Evolutionary conservation across 1,284 basidiomycete species (phyloP).

Genomic region (Ceratobasidium sp.): DNA sequence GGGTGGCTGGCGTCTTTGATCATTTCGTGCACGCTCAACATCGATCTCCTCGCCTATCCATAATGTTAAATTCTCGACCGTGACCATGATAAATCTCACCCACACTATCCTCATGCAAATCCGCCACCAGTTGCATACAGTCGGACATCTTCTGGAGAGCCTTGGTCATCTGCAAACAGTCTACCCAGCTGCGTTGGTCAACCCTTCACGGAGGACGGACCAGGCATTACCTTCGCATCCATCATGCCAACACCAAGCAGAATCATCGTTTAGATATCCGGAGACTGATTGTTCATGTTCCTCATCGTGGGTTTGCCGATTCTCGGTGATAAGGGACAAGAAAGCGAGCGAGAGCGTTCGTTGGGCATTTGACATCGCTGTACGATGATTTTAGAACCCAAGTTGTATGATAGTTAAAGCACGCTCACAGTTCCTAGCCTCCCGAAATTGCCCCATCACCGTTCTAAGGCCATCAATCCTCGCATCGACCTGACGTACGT

Average conservation of each 20-base stretch:
- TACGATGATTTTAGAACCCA: slow-evolving; percentile 2
- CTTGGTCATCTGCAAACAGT: slow-evolving; percentile 76
- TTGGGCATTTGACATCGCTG: slow-evolving; percentile 77
- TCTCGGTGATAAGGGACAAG: slow-evolving; percentile 67
- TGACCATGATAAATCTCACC: slow-evolving; percentile 48
- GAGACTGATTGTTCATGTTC: slow-evolving; percentile 52
- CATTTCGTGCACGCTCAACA: slow-evolving; percentile 74
- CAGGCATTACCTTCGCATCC: slow-evolving; percentile 63
- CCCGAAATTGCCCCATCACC: slow-evolving; percentile 66
- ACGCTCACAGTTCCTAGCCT: slow-evolving; percentile 67
- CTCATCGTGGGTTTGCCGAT: slow-evolving; percentile 55
- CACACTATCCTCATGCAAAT: slow-evolving; percentile 79
- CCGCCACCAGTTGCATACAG: slow-evolving; percentile 73
- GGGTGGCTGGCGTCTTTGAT: slow-evolving; percentile 79
- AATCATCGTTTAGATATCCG: slow-evolving; percentile 64
- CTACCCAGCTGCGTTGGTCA: slow-evolving; percentile 52
- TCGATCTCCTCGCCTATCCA: slow-evolving; percentile 69
- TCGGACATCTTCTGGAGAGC: slow-evolving; percentile 80
- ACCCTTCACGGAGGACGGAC: not conserved
- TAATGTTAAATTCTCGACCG: not conserved
- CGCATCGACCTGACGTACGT: slow-evolving; percentile 67
- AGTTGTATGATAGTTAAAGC: not conserved
- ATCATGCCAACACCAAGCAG: slow-evolving; percentile 87
- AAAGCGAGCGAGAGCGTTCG: slow-evolving; percentile 72
- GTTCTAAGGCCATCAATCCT: slow-evolving; percentile 70